Evolutionary conservation across 2,329 filamentous ascomycete genomes (phyloP).

Genomic region (Talaromyces marneffei): DNA sequence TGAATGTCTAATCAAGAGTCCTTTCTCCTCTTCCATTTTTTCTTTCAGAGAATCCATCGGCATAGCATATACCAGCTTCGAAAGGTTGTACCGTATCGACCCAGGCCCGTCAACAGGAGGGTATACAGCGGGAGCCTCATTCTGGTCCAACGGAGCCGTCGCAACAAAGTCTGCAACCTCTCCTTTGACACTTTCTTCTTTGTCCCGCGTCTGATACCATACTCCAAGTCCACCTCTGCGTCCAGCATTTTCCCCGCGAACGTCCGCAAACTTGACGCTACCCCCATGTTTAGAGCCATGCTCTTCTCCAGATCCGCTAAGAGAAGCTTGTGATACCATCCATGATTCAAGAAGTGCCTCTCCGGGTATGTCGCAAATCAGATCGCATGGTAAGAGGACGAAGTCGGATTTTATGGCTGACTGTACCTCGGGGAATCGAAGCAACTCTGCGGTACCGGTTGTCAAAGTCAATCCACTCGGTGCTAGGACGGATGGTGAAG

Average conservation of each 20-base stretch:
- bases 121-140: slow-evolving; percentile 47
- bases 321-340: slow-evolving; percentile 75
- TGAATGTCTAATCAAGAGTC: slow-evolving; percentile 63
- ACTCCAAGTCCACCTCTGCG: slow-evolving; percentile 77
- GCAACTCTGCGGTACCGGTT: slow-evolving; percentile 81
- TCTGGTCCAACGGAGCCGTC: slow-evolving; percentile 60
- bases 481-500: slow-evolving; percentile 64
- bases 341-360: slow-evolving; percentile 80
- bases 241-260: slow-evolving; percentile 52
- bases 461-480: slow-evolving; percentile 72
- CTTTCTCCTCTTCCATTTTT: slow-evolving; percentile 66
- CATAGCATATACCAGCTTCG: slow-evolving; percentile 77
- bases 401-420: slow-evolving; percentile 78
- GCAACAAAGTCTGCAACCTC: slow-evolving; percentile 92
- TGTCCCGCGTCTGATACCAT: slow-evolving; percentile 79
- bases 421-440: slow-evolving; percentile 77
- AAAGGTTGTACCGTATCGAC: slow-evolving; percentile 62
- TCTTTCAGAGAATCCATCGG: slow-evolving; percentile 88
- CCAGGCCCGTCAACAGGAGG: slow-evolving; percentile 48
- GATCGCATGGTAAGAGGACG: slow-evolving; percentile 82
- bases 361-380: slow-evolving; percentile 83
- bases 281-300: slow-evolving; percentile 31
- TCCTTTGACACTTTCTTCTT: slow-evolving; percentile 69
- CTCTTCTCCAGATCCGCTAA: slow-evolving; percentile 53
- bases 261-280: slow-evolving; percentile 41